Percentiles rank a stretch among this genome's conserved stretches.
Conservation (phyloP, 257 asterid genomes). For the Osmanthus fragrans region DNA sequence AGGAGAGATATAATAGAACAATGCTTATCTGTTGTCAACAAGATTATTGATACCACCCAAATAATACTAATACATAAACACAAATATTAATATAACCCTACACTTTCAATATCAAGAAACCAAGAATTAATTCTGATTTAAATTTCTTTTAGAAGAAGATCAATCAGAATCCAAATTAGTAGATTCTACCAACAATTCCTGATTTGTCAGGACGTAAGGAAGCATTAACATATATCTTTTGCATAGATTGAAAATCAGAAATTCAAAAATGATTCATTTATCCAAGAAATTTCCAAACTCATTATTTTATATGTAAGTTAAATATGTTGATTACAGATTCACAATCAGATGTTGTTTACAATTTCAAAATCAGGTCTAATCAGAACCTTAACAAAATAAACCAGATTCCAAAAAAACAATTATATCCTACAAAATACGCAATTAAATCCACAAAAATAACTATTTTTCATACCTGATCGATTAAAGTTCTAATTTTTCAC, state of each 20-base stretch:
- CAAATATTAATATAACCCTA: too few species aligned
- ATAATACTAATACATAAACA: neutral
- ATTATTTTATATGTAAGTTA: too few species aligned
- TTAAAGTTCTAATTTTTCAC: too few species aligned
- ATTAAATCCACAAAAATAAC: too few species aligned
- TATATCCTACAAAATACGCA: too few species aligned
- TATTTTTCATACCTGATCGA: too few species aligned
- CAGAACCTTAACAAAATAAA: too few species aligned
- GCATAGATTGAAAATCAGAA: neutral
- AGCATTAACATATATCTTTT: neutral
- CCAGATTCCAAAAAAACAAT: too few species aligned
- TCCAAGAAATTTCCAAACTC: neutral
- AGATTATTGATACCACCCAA: neutral
- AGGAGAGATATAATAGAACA: neutral
- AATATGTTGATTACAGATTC: too few species aligned
- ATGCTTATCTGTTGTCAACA: neutral
- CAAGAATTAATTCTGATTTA: neutral
- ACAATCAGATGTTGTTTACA: too few species aligned
- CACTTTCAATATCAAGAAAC: neutral
- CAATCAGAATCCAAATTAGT: too few species aligned
- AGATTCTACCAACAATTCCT: neutral
- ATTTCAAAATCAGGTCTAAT: too few species aligned
- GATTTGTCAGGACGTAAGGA: neutral
- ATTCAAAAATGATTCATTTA: neutral
- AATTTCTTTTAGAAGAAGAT: neutral